These are phyloP conservation scores for Boletus rufocinnamomeus DNA, from an alignment of 768 basidiomycete genomes.

Conservation along the genomic window DNA sequence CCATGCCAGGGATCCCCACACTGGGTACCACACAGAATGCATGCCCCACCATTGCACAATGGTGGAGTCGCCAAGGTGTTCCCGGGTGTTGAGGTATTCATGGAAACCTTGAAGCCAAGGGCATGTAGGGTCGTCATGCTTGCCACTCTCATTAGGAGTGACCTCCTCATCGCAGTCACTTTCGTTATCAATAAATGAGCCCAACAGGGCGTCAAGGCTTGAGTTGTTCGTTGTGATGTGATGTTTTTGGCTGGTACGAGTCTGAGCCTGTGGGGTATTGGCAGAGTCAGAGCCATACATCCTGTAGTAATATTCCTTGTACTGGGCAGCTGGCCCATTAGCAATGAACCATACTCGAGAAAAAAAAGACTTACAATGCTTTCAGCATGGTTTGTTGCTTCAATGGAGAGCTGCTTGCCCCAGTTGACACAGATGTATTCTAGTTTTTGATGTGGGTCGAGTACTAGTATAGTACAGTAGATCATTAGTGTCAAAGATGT, in stretches of 20 bases:
- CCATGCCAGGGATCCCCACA: conserved; percentile 4
- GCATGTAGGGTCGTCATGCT: not conserved
- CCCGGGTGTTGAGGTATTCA: conserved; percentile 4
- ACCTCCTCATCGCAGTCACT: not conserved
- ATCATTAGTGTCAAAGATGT: no score
- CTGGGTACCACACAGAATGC: not conserved
- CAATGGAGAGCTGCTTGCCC: not conserved
- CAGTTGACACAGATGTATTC: not conserved
- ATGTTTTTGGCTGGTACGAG: not conserved
- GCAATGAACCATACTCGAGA: not conserved
- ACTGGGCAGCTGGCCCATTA: not conserved
- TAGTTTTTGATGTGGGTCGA: not conserved
- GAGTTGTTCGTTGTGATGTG: not conserved
- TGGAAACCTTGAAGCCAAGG: conserved; percentile 13
- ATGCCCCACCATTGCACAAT: conserved; percentile 12
- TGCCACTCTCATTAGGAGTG: not conserved
- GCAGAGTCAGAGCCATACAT: not conserved
- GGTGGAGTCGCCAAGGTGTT: conserved; percentile 4
- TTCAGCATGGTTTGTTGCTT: not conserved
- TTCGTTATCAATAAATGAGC: not conserved
- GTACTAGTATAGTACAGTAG: not conserved
- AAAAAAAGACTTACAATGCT: not conserved
- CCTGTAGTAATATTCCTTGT: not conserved
- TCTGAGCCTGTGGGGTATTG: not conserved
- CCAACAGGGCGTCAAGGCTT: conserved; percentile 2